Percentiles rank a stretch among this genome's conserved stretches.
These are phyloP conservation scores for Huntiella decipiens DNA, from an alignment of 2,329 filamentous ascomycete genomes.

Conservation along the genomic window DNA sequence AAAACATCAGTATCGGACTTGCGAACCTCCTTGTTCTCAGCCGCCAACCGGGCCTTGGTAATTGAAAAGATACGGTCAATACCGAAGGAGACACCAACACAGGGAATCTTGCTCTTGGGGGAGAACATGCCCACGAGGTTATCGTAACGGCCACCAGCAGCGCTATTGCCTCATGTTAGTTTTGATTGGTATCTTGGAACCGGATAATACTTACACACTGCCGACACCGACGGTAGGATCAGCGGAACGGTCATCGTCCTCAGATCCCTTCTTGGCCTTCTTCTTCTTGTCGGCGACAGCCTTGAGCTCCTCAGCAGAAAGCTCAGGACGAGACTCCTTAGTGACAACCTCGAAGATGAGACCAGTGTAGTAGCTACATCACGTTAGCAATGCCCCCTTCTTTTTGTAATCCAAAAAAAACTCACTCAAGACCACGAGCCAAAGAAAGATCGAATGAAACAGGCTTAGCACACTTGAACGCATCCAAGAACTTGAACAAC, in stretches of 20 bases:
- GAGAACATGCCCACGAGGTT: slow-evolving; percentile 89
- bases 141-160: slow-evolving; percentile 81
- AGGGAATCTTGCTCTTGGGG: slow-evolving; percentile 62
- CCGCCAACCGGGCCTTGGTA: slow-evolving; percentile 56
- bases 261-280: slow-evolving; percentile 26
- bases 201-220: slow-evolving; percentile 33
- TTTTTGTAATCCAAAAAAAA: slow-evolving; percentile 24
- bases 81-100: slow-evolving; percentile 59
- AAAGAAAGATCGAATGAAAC: slow-evolving; percentile 82
- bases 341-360: slow-evolving; percentile 82
- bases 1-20: slow-evolving; percentile 72
- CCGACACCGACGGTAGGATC: slow-evolving; percentile 72
- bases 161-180: slow-evolving; percentile 18
- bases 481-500: slow-evolving; percentile 65
- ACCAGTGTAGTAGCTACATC: slow-evolving; percentile 69
- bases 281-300: slow-evolving; percentile 21
- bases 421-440: slow-evolving; percentile 61
- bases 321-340: slow-evolving; percentile 47
- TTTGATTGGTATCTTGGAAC: background rate
- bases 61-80: slow-evolving; percentile 93
- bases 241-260: slow-evolving; percentile 49
- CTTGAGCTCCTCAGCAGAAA: slow-evolving; percentile 19
- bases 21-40: slow-evolving; percentile 36
- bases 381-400: background rate
- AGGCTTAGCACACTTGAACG: slow-evolving; percentile 50